A percentile compares a stretch with the other conserved stretches of the same genome.
These are phyloP conservation scores for Dryadomyces sulphureus DNA, from an alignment of 2,329 filamentous ascomycete genomes.

Conservation along the genomic window DNA sequence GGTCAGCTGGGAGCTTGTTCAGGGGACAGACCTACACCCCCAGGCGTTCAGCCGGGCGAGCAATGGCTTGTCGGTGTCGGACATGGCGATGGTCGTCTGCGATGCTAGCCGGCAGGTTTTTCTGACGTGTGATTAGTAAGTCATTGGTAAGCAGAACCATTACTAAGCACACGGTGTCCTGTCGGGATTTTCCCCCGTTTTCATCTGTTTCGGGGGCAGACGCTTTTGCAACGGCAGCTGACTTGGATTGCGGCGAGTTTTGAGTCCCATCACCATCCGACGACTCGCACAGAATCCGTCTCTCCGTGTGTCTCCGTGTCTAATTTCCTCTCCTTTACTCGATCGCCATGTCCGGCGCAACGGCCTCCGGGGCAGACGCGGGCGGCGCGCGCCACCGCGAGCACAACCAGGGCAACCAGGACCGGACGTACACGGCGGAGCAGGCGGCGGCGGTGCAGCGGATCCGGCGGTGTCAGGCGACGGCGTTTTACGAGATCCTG, in stretches of 20 bases:
- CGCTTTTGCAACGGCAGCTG: too few relatives aligned
- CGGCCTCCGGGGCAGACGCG: slow-evolving; percentile 36
- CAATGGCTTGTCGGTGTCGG: background rate
- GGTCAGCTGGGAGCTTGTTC: background rate
- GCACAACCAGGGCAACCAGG: slow-evolving; percentile 64
- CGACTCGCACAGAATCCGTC: too few relatives aligned
- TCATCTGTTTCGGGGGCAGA: too few relatives aligned
- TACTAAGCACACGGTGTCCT: too few relatives aligned
- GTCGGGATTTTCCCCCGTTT: too few relatives aligned
- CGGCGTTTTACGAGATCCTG: slow-evolving; percentile 92
- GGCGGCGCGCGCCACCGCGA: slow-evolving; percentile 32
- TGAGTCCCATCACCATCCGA: too few relatives aligned
- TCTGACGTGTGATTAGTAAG: too few relatives aligned
- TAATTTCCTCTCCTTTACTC: background rate
- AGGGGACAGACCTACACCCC: slow-evolving; percentile 11
- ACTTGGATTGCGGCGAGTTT: too few relatives aligned
- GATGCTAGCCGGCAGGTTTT: too few relatives aligned
- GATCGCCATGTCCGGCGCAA: slow-evolving; percentile 30
- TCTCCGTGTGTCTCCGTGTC: background rate
- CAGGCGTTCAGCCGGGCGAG: slow-evolving; percentile 12
- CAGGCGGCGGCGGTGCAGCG: slow-evolving; percentile 85
- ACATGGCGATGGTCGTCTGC: too few relatives aligned
- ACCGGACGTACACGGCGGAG: slow-evolving; percentile 68
- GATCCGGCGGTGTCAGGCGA: slow-evolving; percentile 69
- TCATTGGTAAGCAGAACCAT: too few relatives aligned